Base-by-base conservation (phyloP, 2,329 filamentous ascomycete genomes). In the Hymenoscyphus linearis region DNA sequence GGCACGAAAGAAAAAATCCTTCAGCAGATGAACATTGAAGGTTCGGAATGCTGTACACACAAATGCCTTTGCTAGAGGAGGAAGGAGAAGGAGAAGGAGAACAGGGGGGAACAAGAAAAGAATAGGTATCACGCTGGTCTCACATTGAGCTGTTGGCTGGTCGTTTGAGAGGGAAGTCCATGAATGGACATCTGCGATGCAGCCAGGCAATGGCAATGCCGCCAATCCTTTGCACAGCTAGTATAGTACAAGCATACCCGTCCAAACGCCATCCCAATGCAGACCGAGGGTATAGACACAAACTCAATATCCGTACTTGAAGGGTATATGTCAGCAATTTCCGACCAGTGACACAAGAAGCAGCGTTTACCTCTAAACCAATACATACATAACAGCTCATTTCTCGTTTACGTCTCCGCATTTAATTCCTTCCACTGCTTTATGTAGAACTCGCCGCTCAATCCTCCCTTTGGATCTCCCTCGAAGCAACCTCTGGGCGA, bases 371-470 rank as follows among this genome's bases (percentile, higher is more conserved):
- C 31, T 40, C 31, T 40, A 35, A 36, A 36, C n/a, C 10, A 26
- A 26, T 35, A 50, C 40, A 44, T 36, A 58, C 34, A 31, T 31
- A 9, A 31, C 31, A 31, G 6, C 57, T 31, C 52, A 53, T 54
- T 34, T 16, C 55, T 35, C 52, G 4, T 55, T 72, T 68, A 78
- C 67, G 74, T 74, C 47, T 73, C 69, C 31, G 85, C 86, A 70
- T 89, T 89, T 75, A 85, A 84, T 10, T 75, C 71, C 79, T 89
- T 90, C 87, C 87, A 90, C 69, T 81, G 79, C 65, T 82, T 77
- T 54, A 90, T 76, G 71, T 88, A 90, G 50, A 81, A 73, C 67
- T 80, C 76, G n/a, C 86, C 83, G 70, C 83, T 83, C 66, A 83
- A 78, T 12, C 85, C 83, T 16, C 86, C 86, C 65, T 80, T 77